Conservation (phyloP, 192 early-diverging fungal genomes). For the Umbelopsis vinacea region DNA sequence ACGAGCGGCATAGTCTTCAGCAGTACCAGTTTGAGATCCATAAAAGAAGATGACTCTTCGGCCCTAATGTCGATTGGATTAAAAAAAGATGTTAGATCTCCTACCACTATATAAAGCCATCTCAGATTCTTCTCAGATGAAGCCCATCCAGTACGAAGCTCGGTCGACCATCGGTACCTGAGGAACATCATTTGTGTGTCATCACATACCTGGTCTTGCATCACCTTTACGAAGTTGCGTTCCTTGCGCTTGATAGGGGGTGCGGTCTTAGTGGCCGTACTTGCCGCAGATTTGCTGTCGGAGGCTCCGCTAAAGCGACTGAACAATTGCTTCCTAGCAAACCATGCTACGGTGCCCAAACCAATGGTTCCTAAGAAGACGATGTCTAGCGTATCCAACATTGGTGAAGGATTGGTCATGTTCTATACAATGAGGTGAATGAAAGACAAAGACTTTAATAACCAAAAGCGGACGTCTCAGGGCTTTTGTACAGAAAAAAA, state of each 20-base stretch:
- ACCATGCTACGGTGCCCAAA: conserved; percentile 36
- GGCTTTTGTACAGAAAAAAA: background rate
- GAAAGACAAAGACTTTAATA: conserved; percentile 9
- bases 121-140: too few relatives aligned
- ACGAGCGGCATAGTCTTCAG: conserved; percentile 95
- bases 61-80: conserved; percentile 44
- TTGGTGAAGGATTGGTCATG: conserved; percentile 25
- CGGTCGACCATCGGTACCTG: background rate
- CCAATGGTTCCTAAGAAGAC: conserved; percentile 55
- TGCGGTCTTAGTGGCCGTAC: conserved; percentile 35
- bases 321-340: conserved; percentile 34
- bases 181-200: background rate
- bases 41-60: conserved; percentile 89
- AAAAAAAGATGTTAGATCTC: background rate
- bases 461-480: conserved; percentile 4
- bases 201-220: conserved; percentile 55
- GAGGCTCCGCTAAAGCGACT: conserved; percentile 8
- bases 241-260: conserved; percentile 41
- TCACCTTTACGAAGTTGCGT: conserved; percentile 59
- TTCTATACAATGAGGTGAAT: background rate
- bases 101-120: too few relatives aligned
- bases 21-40: conserved; percentile 98
- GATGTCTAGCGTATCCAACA: conserved; percentile 54
- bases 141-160: background rate
- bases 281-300: conserved; percentile 4